Evolutionary conservation across 441 rosid genomes (phyloP).

Genomic region (Gossypium schwendimanii): DNA sequence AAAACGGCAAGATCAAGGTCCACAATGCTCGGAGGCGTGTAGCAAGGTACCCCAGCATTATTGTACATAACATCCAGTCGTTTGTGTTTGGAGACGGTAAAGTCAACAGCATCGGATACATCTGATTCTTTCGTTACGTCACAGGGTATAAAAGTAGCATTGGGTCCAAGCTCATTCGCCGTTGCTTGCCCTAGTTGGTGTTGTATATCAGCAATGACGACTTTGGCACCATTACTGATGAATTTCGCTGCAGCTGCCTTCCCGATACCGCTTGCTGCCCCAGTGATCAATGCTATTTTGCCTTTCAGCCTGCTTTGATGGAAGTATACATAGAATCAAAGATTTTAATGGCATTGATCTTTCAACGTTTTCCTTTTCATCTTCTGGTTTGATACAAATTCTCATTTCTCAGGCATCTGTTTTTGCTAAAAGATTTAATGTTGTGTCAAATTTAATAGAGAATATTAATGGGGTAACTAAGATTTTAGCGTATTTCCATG

Average conservation of each 20-base stretch:
- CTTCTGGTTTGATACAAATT: neutral
- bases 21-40: constrained; percentile 45
- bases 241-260: constrained; percentile 69
- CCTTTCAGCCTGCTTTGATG: constrained; percentile 62
- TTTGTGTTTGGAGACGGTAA: constrained; percentile 37
- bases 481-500: neutral
- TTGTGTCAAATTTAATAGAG: neutral
- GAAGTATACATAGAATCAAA: neutral
- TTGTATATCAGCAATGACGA: constrained; percentile 68
- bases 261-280: constrained; percentile 88
- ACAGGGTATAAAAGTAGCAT: constrained; percentile 48
- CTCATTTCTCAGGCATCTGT: neutral
- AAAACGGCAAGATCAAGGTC: constrained; percentile 62
- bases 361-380: neutral
- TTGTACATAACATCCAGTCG: constrained; percentile 73
- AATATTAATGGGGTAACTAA: neutral
- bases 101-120: constrained; percentile 56
- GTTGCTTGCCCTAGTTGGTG: constrained; percentile 43
- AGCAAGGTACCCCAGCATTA: constrained; percentile 76
- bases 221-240: constrained; percentile 68
- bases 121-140: constrained; percentile 73
- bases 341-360: neutral
- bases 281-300: constrained; percentile 78
- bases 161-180: constrained; percentile 54
- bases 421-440: neutral